Conservation (phyloP, 2,329 filamentous ascomycete species). For the Sordariomycetes sp. region DNA sequence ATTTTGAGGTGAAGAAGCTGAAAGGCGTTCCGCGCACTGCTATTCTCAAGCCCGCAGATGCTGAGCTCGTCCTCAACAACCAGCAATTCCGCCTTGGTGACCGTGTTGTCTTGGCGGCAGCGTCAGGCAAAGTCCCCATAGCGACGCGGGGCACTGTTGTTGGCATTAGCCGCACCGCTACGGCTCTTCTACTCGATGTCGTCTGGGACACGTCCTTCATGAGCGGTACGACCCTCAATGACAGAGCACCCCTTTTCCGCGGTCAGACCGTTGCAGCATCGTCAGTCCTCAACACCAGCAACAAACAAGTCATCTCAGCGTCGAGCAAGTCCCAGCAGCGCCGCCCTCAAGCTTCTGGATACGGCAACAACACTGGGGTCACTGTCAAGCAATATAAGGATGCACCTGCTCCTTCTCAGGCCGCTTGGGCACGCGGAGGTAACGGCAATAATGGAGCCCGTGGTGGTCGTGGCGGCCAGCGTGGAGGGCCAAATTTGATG, state of each 20-base stretch:
- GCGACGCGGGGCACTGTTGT: constrained; percentile 88
- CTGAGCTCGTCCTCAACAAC: constrained; percentile 82
- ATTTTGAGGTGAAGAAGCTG: constrained; percentile 57
- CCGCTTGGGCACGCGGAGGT: constrained; percentile 42
- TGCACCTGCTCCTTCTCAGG: constrained; percentile 43
- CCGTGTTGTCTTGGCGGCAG: constrained; percentile 84
- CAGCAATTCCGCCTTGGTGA: constrained; percentile 82
- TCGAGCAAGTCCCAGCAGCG: constrained; percentile 44
- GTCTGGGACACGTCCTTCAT: constrained; percentile 95
- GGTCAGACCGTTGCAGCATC: constrained; percentile 84
- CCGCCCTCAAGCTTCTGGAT: constrained; percentile 28
- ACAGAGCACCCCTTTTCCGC: constrained; percentile 85
- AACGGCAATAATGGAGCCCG: constrained; percentile 33
- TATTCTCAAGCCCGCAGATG: constrained; percentile 85
- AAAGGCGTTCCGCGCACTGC: constrained; percentile 78
- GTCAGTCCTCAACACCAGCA: constrained; percentile 80
- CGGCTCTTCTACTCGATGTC: constrained; percentile 75
- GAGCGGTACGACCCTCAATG: constrained; percentile 87
- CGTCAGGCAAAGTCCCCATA: constrained; percentile 90
- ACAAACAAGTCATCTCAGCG: constrained; percentile 69
- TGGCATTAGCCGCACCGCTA: constrained; percentile 81
- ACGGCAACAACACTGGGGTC: constrained; percentile 43
- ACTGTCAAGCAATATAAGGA: constrained; percentile 55
- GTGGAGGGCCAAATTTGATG: constrained; percentile 31
- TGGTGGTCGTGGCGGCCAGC: constrained; percentile 19